phyloP scores from a whole-genome alignment of 108 stramenopile species.

The Nannochloropsis oceanica region DNA sequence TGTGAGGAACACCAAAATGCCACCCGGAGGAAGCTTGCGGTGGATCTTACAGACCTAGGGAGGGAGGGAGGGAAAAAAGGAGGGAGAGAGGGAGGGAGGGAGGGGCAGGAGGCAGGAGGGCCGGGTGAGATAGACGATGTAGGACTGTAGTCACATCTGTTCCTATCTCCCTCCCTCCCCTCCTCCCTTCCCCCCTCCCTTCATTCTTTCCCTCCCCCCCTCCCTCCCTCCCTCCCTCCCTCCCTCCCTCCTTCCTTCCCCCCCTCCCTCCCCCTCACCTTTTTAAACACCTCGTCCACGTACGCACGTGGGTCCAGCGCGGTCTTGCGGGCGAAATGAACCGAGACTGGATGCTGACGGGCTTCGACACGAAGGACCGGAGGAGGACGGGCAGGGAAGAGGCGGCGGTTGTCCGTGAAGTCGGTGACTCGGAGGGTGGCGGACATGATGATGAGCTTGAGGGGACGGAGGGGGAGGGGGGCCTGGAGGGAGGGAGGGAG shows the following conservation, averaged over 20 bases:
- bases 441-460: constrained; percentile 91
- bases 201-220: no score
- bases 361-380: constrained; percentile 68
- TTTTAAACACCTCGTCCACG: no score
- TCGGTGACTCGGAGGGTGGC: constrained; percentile 91
- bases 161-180: no score
- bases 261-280: no score
- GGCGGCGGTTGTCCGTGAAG: constrained; percentile 59
- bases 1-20: constrained; percentile 89
- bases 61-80: no score
- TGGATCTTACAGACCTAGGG: constrained; percentile 49
- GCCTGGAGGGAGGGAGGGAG: neutral
- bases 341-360: constrained; percentile 78
- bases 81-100: no score
- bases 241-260: no score
- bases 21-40: constrained; percentile 66
- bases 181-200: no score
- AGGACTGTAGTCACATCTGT: no score
- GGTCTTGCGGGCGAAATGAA: constrained; percentile 57
- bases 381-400: constrained; percentile 42
- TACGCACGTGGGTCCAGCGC: neutral
- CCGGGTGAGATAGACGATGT: no score
- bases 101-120: no score
- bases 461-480: constrained; percentile 36
- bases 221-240: no score